These are phyloP conservation scores for Naganishia vaughanmartiniae DNA, from an alignment of 768 basidiomycete genomes.

Conservation along the genomic window DNA sequence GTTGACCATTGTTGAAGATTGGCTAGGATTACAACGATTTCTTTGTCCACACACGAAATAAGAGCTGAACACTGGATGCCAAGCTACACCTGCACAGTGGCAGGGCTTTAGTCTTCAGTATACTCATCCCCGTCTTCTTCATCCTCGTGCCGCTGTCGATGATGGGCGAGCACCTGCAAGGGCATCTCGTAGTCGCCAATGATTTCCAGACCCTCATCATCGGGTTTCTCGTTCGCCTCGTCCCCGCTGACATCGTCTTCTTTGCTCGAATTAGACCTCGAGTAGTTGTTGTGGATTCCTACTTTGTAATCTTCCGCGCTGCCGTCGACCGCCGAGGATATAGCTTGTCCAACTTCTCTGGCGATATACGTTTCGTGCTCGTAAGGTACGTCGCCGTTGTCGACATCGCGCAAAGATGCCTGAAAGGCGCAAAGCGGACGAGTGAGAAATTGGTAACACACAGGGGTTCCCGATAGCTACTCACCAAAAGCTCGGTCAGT, in stretches of 20 bases:
- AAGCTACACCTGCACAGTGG: neutral
- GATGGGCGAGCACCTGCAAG: neutral
- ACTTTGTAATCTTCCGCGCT: neutral
- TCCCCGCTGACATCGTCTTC: neutral
- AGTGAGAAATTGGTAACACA: neutral
- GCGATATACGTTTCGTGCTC: neutral
- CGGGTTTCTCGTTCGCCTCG: neutral
- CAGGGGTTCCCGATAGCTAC: neutral
- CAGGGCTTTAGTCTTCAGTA: neutral
- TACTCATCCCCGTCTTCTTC: neutral
- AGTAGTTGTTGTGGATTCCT: neutral
- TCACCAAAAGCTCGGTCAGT: constrained; percentile 9
- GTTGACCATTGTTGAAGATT: too few species aligned
- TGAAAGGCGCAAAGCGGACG: neutral
- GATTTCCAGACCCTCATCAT: neutral
- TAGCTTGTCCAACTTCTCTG: constrained; percentile 2
- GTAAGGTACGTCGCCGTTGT: neutral
- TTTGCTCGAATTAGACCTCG: neutral
- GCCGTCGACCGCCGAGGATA: neutral
- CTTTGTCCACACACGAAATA: too few species aligned
- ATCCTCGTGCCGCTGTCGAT: neutral
- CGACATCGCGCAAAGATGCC: constrained; percentile 16
- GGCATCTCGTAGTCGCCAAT: neutral
- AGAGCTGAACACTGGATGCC: too few species aligned
- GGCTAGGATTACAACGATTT: too few species aligned